Evolutionary conservation across 2,329 filamentous ascomycete species (phyloP), one percentile per base, ranked within the genome.

Genomic region (Westerdykella ornata): DNA sequence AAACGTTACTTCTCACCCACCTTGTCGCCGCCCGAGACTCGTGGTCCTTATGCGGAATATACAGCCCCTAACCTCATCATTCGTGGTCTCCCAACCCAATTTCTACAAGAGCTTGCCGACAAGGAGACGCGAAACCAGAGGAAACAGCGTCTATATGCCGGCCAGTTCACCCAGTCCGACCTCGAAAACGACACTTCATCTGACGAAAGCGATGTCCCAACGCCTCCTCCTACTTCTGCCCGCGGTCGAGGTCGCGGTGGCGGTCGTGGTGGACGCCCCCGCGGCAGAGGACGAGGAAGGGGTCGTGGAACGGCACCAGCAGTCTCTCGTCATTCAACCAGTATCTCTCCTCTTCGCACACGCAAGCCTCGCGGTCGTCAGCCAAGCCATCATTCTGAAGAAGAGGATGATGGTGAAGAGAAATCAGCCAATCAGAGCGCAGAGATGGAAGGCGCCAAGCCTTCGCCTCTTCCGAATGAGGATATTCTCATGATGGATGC

Each of bases 321-420:
- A 37, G 20, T 15, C 31, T 48, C 28, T 20, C n/a, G n/a, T 33
- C n/a, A 14, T 37, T 33, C 41, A n/a, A 54, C 49, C 52, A 44
- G 41, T 3, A 39, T 47, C n/a, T 59, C 60, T 40, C 62, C 56
- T 33, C 41, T 48, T 41, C 57, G 54, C 44, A 56, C 51, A 22
- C 60, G 62, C 42, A 52, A 52, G 38, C 48, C 56, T 49, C 63
- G 63, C 41, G 58, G 48, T 52, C 54, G 57, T 50, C 53, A 56
- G 45, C 51, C 58, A 37, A 52, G 51, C 40, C 59, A 59, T 54
- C 53, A 57, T 33, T 55, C 63, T 50, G 52, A 53, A 44, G 61
- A 65, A 52, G 57, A 57, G 26, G 60, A 60, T 37, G 59, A 64
- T 46, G 62, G 63, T 39, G 50, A 52, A 39, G 62, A 63, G 38